Evolutionary conservation across 2,329 filamentous ascomycete species (phyloP).

Genomic region (Botryotinia globosa): DNA sequence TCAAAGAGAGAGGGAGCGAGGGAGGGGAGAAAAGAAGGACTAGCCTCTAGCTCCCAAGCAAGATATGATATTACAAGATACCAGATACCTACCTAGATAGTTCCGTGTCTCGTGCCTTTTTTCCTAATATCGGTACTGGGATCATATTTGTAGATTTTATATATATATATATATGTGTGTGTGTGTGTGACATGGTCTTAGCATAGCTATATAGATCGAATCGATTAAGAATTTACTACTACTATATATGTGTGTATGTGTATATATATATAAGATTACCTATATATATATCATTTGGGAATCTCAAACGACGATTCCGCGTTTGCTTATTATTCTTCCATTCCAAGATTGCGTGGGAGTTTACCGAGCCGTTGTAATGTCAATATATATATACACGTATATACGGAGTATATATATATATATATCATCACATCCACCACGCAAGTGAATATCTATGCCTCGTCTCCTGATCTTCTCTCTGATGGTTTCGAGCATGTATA

Average conservation of each 20-base stretch:
- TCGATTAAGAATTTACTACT: no score
- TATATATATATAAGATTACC: no score
- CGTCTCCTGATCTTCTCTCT: not conserved
- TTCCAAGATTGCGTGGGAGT: not conserved
- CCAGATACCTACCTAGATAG: not conserved
- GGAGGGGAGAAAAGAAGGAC: not conserved
- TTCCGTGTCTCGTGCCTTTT: slow-evolving; percentile 5
- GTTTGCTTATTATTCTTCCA: not conserved
- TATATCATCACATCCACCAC: not conserved
- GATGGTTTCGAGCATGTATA: not conserved
- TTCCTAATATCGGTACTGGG: not conserved
- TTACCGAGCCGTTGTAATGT: not conserved
- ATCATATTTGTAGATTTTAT: not conserved
- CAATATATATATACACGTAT: no score
- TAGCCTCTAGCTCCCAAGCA: slow-evolving; percentile 1
- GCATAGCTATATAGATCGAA: no score
- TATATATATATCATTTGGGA: not conserved
- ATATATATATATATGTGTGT: not conserved
- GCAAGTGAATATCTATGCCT: not conserved
- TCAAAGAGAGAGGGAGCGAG: not conserved
- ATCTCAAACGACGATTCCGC: not conserved
- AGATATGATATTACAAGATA: not conserved
- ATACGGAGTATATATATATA: not conserved
- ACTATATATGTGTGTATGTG: no score
- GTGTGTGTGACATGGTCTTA: no score